Base-by-base conservation (phyloP, 257 asterid species). In the Forsythia suspensa region DNA sequence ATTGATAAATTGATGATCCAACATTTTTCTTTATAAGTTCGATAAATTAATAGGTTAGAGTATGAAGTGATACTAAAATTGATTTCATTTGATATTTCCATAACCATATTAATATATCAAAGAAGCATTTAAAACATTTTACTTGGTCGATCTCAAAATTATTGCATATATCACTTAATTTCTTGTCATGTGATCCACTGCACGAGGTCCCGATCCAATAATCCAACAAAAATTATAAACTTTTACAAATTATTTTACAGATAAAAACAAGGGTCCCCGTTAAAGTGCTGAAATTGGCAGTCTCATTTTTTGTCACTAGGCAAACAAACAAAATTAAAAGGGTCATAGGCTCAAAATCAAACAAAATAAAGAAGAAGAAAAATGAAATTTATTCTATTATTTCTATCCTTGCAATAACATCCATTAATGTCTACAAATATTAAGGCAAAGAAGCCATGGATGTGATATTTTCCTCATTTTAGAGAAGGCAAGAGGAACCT, bases 391-490 rank as follows among this genome's bases (percentile, higher is more conserved):
- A 21, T 34, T 6, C 69, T 16, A 66, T 52, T 73, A 76, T 67
- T n/a, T 51, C 44, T 11, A 67, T 13, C 65, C 37, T 52, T 66
- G 76, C 72, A 3, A 21, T 41, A 69, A 21, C 73, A 69, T 43
- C 71, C 38, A 29, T 55, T 48, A 21, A 6, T 85, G 84, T 75
- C 75, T 68, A 29, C 9, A 72, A 68, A 10, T 51, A 36, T 8
- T n/a, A 18, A 42, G 41, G 79, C 82, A 79, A 5, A 0, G 10
- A 43, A 79, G 55, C 40, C 40, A 42, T 52, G 73, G 84, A 76
- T 81, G 77, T 72, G 81, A 73, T 48, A 70, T 66, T 59, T 51
- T 70, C 68, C 76, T 74, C 72, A 70, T 65, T 36, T 70, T 36
- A 67, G 10, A 63, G 63, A 77, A 12, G 38, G 71, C 76, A 74